Evolutionary conservation across 2,329 filamentous ascomycete genomes (phyloP), one percentile per base, ranked within the genome.

Genomic region (Chaetomiaceae sp.): DNA sequence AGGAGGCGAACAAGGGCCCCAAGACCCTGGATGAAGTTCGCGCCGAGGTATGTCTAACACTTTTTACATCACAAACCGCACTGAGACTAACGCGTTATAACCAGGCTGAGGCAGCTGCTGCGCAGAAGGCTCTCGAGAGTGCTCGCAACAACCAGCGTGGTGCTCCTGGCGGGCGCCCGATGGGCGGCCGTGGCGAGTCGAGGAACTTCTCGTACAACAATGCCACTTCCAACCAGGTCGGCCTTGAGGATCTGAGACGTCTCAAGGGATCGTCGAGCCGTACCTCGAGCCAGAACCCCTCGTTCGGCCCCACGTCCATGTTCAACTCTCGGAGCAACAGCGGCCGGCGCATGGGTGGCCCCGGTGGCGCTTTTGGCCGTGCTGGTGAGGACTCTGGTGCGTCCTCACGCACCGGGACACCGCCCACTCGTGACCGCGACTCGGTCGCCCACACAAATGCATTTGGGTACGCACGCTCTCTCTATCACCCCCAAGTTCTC

Each of bases 1-100:
- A 96, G 77, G 89, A 95, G 66, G 73, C 76, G 48, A 87, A 91
- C 72, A 97, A 97, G 77, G 93, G 93, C 33, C 93, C 93, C 53
- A 96, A 96, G 83, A 99, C 93, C 8, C 86, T 99, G 47, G 83
- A 90, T 4, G 88, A 97, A 72, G 88, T 99, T 60, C 88, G 90
- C 66, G 86, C 85, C 60, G 86, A 89, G 71, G 82, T 84, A 73
- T 64, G 77, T 70, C 21, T 35, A 30, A 19, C 30, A 7, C 45
- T 17, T 33, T 48, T 42, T 21, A 9, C 40, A 9, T n/a, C n/a
- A n/a, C n/a, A n/a, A n/a, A 7, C 2, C 13, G 16, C 7, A 19
- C 34, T n/a, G 17, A 37, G 13, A 33, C 44, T 58, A 55, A 55
- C 65, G 63, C 27, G 3, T 8, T 65, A 66, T 50, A 35, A 46